phyloP scores from a whole-genome alignment of 768 basidiomycete genomes.

The Suillus weaverae region DNA sequence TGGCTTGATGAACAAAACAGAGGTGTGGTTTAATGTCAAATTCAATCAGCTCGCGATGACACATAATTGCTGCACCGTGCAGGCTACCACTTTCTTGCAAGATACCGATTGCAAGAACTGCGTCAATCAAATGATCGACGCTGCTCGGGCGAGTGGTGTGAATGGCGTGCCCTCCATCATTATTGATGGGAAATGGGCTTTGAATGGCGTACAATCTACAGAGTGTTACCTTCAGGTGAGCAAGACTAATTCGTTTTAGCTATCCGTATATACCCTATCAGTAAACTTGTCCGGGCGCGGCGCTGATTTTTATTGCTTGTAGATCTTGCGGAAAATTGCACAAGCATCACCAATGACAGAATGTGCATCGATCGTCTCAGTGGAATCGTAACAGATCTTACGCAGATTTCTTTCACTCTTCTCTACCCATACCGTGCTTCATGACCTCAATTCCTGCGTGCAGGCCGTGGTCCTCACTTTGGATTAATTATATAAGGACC shows the following conservation, averaged over 20 bases:
- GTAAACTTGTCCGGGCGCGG: background rate
- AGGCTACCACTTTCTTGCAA: conserved; percentile 44
- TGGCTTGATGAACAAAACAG: conserved; percentile 39
- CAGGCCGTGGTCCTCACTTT: background rate
- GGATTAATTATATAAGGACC: conserved; percentile 3
- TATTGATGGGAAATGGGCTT: conserved; percentile 44
- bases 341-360: conserved; percentile 13
- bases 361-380: background rate
- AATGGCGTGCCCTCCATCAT: conserved; percentile 55
- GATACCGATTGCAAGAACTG: conserved; percentile 41
- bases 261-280: background rate
- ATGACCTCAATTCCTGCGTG: background rate
- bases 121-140: conserved; percentile 40
- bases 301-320: background rate
- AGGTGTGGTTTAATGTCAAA: conserved; percentile 28
- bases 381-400: background rate
- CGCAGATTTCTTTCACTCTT: background rate
- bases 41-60: background rate
- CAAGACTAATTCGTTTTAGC: background rate
- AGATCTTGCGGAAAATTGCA: conserved; percentile 36
- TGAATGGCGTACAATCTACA: conserved; percentile 44
- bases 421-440: background rate
- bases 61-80: background rate
- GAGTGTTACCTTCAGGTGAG: conserved; percentile 42
- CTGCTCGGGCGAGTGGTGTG: conserved; percentile 45